A percentile compares a stretch with the other conserved stretches of the same genome.
phyloP scores from a whole-genome alignment of 192 early-diverging fungal species.

The Gaertneriomyces semiglobifer region DNA sequence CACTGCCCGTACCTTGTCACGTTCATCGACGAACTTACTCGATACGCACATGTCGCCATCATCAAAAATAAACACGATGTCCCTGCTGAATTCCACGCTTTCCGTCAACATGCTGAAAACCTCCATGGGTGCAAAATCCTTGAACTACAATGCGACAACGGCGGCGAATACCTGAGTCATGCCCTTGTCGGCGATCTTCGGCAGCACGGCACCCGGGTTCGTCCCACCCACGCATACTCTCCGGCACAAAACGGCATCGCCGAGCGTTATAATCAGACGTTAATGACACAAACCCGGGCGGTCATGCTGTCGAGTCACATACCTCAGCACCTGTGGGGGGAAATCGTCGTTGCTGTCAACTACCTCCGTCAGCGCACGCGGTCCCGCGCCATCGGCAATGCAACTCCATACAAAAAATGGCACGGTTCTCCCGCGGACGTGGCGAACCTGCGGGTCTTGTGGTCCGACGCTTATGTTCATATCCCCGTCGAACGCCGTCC shows the following conservation, averaged over 20 bases:
- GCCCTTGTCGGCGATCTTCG: too few species aligned
- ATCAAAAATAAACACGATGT: too few species aligned
- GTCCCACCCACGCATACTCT: slow-evolving; percentile 11
- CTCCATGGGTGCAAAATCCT: too few species aligned
- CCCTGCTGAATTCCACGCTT: too few species aligned
- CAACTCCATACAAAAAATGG: slow-evolving; percentile 7
- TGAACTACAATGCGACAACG: too few species aligned
- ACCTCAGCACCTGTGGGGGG: background rate
- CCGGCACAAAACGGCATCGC: slow-evolving; percentile 15
- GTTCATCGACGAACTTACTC: too few species aligned
- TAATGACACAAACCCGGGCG: slow-evolving; percentile 8
- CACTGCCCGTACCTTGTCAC: too few species aligned
- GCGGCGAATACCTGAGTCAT: too few species aligned
- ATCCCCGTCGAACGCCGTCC: background rate
- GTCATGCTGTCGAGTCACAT: background rate
- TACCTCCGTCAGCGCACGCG: slow-evolving; percentile 10
- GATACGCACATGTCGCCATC: too few species aligned
- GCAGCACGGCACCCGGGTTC: background rate
- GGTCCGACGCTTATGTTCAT: background rate
- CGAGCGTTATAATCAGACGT: slow-evolving; percentile 8
- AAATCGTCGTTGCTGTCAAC: slow-evolving; percentile 9
- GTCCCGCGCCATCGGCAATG: background rate
- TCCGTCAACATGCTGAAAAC: too few species aligned
- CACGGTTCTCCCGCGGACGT: background rate
- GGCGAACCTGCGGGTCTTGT: background rate